Evolutionary conservation across 179 eudicot genomes (phyloP), one percentile per base, ranked within the genome.

Genomic region (Nepenthes alata): DNA sequence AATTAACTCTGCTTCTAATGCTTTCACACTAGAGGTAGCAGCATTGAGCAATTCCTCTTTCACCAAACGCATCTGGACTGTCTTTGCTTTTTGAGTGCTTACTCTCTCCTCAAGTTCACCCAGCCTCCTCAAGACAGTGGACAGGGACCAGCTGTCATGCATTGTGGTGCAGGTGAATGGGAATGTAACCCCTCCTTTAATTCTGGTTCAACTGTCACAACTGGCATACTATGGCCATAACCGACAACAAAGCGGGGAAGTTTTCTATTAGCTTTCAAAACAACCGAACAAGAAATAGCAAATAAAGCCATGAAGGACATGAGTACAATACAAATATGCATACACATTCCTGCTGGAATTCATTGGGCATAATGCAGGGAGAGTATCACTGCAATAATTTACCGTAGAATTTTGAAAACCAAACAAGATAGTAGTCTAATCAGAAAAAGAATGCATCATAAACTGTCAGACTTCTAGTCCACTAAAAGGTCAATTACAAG

Each of bases 1-100:
- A 65, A 95, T 88, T 55, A 95, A 68, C 72, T 95, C 99, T 35
- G 96, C 86, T 84, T 95, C 99, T 53, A 95, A 74, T 55, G 95
- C 90, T 75, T 88, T 95, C 35, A 95, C 89, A 13, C 96, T 84
- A 72, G 78, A 84, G 53, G 81, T 81, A 71, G 99, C 96, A 61
- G 80, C 86, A 75, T 88, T 80, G 50, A 95, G 83, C 73, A 91
- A 74, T 69, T 91, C 89, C 75, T 78, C 99, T 71, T 95, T 91
- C 64, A 87, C 99, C 4, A 67, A 73, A 44, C 97, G 99, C 97
- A 95, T 85, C 75, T 80, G 79, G 36, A 77, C 66, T 38, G 96
- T 81, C 73, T 78, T 87, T 60, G 77, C 70, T 55, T 78, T 82
- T 51, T 87, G 73, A 15, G 74, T 71, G 41, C 64, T 76, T n/a